phyloP scores from a whole-genome alignment of 768 basidiomycete genomes.

The Hericium rajendrae region DNA sequence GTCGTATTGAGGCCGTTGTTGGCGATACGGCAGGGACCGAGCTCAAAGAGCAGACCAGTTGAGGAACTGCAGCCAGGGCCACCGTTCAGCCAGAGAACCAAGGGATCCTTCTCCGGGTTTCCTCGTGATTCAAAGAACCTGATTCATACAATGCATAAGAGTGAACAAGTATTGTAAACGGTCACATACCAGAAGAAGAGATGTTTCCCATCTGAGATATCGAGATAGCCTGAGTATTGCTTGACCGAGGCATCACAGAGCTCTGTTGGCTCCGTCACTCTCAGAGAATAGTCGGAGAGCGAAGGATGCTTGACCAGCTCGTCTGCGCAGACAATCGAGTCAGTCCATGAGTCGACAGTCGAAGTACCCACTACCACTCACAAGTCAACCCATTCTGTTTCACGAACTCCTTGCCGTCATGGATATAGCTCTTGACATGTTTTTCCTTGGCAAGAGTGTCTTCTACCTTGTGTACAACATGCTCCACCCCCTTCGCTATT shows the following conservation, averaged over 20 bases:
- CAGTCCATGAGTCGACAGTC: neutral
- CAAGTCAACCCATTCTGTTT: constrained; percentile 65
- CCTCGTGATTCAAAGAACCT: constrained; percentile 87
- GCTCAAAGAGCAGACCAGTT: constrained; percentile 13
- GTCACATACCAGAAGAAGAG: constrained; percentile 47
- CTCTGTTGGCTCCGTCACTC: constrained; percentile 29
- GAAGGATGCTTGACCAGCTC: constrained; percentile 30
- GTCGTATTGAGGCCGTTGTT: constrained; percentile 47
- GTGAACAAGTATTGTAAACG: too few species aligned
- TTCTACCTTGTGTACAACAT: constrained; percentile 34
- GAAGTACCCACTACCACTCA: constrained; percentile 25
- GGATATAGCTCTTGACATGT: constrained; percentile 46
- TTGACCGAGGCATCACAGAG: constrained; percentile 43
- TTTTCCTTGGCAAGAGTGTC: constrained; percentile 32
- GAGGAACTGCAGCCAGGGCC: constrained; percentile 35
- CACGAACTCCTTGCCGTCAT: constrained; percentile 55
- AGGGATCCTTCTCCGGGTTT: constrained; percentile 66
- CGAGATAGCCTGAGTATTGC: constrained; percentile 49
- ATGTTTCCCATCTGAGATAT: constrained; percentile 44
- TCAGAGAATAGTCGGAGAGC: constrained; percentile 27
- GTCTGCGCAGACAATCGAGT: constrained; percentile 19
- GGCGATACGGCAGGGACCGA: constrained; percentile 12
- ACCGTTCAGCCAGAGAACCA: constrained; percentile 85
- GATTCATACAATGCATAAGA: neutral
- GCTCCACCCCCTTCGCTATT: constrained; percentile 15